A percentile compares a stretch with the other conserved stretches of the same genome.
These are phyloP conservation scores for Lachnellula arida DNA, from an alignment of 2,329 filamentous ascomycete genomes.

Conservation along the genomic window DNA sequence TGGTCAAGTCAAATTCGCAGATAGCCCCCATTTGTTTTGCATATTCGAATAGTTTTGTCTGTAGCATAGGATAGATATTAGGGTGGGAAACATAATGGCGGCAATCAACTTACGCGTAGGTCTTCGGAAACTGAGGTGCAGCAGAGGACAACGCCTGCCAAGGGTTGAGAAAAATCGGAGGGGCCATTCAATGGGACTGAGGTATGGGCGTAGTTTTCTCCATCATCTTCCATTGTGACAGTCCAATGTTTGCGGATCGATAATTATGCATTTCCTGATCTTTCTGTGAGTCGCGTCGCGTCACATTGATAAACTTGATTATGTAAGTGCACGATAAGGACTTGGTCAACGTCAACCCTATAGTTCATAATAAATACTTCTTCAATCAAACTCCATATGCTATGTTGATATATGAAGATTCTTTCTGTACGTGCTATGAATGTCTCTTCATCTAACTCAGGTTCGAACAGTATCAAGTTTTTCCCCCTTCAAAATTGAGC, in stretches of 20 bases:
- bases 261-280: background rate
- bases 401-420: too few species aligned
- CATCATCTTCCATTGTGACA: background rate
- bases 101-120: slow-evolving; percentile 56
- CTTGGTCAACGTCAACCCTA: too few species aligned
- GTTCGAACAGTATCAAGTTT: too few species aligned
- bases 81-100: background rate
- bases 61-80: background rate
- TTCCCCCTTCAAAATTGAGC: too few species aligned
- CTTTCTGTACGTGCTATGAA: too few species aligned
- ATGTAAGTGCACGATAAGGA: too few species aligned
- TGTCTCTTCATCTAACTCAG: too few species aligned
- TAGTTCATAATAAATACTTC: too few species aligned
- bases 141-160: slow-evolving; percentile 73
- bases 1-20: slow-evolving; percentile 90
- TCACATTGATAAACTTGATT: too few species aligned
- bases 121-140: slow-evolving; percentile 82
- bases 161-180: slow-evolving; percentile 35
- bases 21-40: slow-evolving; percentile 78
- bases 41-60: slow-evolving; percentile 55
- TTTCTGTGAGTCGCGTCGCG: background rate
- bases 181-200: slow-evolving; percentile 16
- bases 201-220: slow-evolving; percentile 2
- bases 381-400: too few species aligned
- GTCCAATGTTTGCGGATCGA: background rate